Percentiles rank a stretch among this genome's conserved stretches.
Evolutionary conservation across 2,329 filamentous ascomycete genomes (phyloP).

Genomic region (Phialophora chinensis): DNA sequence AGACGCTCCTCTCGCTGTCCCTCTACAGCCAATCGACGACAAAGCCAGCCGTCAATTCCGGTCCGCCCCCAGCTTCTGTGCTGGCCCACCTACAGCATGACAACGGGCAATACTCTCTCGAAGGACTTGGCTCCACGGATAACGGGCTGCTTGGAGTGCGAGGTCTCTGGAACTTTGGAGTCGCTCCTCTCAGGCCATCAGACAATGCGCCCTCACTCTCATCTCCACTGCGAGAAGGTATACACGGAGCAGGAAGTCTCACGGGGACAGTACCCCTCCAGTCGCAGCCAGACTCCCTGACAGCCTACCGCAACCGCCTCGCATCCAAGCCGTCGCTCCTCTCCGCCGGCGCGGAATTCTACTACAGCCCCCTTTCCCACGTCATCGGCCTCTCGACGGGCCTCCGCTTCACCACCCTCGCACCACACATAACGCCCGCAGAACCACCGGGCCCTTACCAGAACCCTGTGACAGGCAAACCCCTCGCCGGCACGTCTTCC

Average conservation of each 20-base stretch:
- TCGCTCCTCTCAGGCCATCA: constrained; percentile 54
- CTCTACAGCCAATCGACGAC: constrained; percentile 50
- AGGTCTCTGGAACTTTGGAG: constrained; percentile 93
- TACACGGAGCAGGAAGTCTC: constrained; percentile 11
- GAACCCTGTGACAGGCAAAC: constrained; percentile 32
- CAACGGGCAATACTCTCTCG: constrained; percentile 82
- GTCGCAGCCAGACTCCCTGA: constrained; percentile 44
- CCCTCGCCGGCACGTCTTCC: constrained; percentile 38
- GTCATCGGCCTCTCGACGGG: constrained; percentile 90
- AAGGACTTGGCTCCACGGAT: constrained; percentile 91
- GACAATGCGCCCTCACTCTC: constrained; percentile 9
- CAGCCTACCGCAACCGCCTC: constrained; percentile 29
- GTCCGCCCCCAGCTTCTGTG: constrained; percentile 56
- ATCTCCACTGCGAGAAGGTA: constrained; percentile 1
- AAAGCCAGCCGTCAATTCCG: constrained; percentile 47
- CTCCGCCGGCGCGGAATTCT: constrained; percentile 88
- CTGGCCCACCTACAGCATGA: constrained; percentile 68
- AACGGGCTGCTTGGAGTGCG: constrained; percentile 85
- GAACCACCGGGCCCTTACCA: constrained; percentile 62
- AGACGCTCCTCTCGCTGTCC: constrained; percentile 78
- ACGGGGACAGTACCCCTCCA: constrained; percentile 36
- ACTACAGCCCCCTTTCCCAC: constrained; percentile 95
- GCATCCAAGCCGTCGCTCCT: constrained; percentile 67
- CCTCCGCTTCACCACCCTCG: constrained; percentile 82
- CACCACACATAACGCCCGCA: constrained; percentile 36